These are phyloP conservation scores for Alternaria sp. DNA, from an alignment of 2,329 filamentous ascomycete genomes.

Conservation along the genomic window DNA sequence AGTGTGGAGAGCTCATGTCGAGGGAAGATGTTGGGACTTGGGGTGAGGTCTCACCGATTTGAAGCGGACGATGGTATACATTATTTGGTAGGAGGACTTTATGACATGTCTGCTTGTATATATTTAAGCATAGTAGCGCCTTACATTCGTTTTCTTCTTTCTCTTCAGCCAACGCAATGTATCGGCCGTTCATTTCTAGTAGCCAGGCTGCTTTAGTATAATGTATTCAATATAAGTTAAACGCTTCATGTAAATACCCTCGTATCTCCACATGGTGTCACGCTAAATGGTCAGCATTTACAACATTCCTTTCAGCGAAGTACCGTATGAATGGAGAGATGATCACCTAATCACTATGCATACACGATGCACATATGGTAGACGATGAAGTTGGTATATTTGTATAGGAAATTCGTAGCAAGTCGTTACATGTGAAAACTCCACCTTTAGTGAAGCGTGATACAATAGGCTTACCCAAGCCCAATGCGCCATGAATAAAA, in stretches of 20 bases:
- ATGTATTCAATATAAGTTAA: not conserved
- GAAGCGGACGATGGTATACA: not conserved
- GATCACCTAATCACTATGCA: not conserved
- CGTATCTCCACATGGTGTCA: not conserved
- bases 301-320: not conserved
- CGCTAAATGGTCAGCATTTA: fast-evolving
- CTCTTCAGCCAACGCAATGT: not conserved
- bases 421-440: not conserved
- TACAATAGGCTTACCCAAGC: not conserved
- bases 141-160: slow-evolving; percentile 2
- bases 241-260: fast-evolving
- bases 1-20: slow-evolving; percentile 35
- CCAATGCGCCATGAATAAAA: not conserved
- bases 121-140: not conserved
- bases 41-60: slow-evolving; percentile 16
- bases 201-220: not conserved
- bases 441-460: not conserved
- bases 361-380: not conserved
- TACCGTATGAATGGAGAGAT: not conserved
- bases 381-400: not conserved
- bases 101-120: not conserved
- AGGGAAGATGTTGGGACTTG: slow-evolving; percentile 36
- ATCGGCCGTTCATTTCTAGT: not conserved
- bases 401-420: not conserved
- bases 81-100: not conserved